These are phyloP conservation scores for Catenaria anguillulae DNA, from an alignment of 371 early-diverging fungal genomes.

Conservation along the genomic window DNA sequence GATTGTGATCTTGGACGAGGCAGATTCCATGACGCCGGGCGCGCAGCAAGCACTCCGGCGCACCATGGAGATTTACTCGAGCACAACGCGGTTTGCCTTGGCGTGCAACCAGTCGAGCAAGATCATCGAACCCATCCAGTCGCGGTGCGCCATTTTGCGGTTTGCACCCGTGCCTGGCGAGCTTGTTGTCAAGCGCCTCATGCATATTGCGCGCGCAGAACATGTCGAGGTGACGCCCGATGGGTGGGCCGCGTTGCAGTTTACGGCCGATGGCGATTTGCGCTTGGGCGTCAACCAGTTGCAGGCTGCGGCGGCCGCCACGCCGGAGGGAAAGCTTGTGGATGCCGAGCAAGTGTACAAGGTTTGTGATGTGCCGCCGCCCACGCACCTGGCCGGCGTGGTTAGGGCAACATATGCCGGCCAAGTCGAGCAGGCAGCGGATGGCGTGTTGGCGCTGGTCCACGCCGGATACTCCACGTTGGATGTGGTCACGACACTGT, in stretches of 20 bases:
- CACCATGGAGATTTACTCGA: slow-evolving; percentile 92
- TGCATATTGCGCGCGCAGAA: slow-evolving; percentile 71
- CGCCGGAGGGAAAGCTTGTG: slow-evolving; percentile 40
- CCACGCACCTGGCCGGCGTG: slow-evolving; percentile 56
- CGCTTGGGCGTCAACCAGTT: slow-evolving; percentile 96
- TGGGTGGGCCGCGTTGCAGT: slow-evolving; percentile 84
- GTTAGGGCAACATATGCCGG: slow-evolving; percentile 47
- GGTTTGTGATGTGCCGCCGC: slow-evolving; percentile 93
- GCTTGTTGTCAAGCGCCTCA: slow-evolving; percentile 59
- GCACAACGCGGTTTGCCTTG: slow-evolving; percentile 91
- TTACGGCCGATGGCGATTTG: slow-evolving; percentile 97
- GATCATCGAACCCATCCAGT: slow-evolving; percentile 98
- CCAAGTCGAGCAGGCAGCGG: slow-evolving; percentile 53
- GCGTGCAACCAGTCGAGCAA: slow-evolving; percentile 96
- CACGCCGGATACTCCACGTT: slow-evolving; percentile 67
- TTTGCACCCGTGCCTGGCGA: slow-evolving; percentile 62
- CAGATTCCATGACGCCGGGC: slow-evolving; percentile 64
- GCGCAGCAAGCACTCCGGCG: slow-evolving; percentile 95
- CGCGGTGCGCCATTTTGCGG: slow-evolving; percentile 89
- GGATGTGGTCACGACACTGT: slow-evolving; percentile 83
- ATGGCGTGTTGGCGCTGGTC: slow-evolving; percentile 52
- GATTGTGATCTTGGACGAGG: slow-evolving; percentile 25
- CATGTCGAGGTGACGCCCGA: slow-evolving; percentile 64
- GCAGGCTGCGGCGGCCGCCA: slow-evolving; percentile 50
- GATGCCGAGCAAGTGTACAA: slow-evolving; percentile 81